These are phyloP conservation scores for Penicillium sp. DNA, from an alignment of 2,329 filamentous ascomycete genomes.

Conservation along the genomic window DNA sequence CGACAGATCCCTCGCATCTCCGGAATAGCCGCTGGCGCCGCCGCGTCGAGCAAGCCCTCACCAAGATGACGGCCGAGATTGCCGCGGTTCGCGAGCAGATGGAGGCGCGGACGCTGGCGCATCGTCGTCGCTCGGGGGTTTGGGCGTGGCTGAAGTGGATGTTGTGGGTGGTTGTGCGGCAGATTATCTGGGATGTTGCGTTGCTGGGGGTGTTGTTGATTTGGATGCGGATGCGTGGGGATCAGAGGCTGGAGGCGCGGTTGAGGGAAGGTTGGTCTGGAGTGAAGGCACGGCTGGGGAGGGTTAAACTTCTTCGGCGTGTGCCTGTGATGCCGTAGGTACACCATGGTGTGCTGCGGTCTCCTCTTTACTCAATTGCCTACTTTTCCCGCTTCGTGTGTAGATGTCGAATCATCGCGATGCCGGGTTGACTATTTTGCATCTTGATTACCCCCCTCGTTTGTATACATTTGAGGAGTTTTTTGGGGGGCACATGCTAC, in stretches of 20 bases:
- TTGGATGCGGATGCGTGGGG: conserved; percentile 46
- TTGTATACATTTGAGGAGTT: conserved; percentile 9
- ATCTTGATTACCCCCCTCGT: background rate
- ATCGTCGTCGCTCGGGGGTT: conserved; percentile 64
- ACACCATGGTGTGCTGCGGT: background rate
- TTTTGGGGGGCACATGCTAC: background rate
- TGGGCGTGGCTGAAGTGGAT: conserved; percentile 72
- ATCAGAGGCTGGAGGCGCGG: conserved; percentile 45
- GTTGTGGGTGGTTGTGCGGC: conserved; percentile 69
- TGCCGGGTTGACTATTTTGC: background rate
- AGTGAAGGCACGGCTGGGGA: conserved; percentile 36
- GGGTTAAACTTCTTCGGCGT: conserved; percentile 28
- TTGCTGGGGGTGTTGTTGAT: conserved; percentile 46
- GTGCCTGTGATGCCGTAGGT: conserved; percentile 31
- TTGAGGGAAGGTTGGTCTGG: conserved; percentile 37
- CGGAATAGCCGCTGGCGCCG: conserved; percentile 73
- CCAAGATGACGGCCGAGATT: conserved; percentile 88
- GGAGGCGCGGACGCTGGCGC: conserved; percentile 72
- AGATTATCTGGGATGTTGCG: conserved; percentile 71
- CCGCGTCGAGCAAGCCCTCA: conserved; percentile 80
- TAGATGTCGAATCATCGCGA: background rate
- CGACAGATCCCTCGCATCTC: conserved; percentile 82
- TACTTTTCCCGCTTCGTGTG: background rate
- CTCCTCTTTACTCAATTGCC: no score
- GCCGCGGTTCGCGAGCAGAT: conserved; percentile 91